Percentiles rank a stretch among this genome's conserved stretches.
Conservation (phyloP, 2,329 filamentous ascomycete genomes). For the Teratosphaeria pseudoeucalypti region DNA sequence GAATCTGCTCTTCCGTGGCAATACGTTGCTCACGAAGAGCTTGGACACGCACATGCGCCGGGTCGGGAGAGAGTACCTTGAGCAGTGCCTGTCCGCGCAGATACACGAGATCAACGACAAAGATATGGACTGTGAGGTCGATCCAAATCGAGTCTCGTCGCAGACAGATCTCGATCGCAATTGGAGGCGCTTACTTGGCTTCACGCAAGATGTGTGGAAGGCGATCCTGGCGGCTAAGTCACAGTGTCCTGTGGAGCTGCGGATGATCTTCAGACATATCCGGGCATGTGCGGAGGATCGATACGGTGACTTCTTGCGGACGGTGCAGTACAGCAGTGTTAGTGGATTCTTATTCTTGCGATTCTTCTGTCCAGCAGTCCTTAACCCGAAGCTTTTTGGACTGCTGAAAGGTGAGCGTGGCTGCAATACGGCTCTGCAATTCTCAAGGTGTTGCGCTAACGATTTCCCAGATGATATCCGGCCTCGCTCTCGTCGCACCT, state of each 20-base stretch:
- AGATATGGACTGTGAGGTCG: slow-evolving; percentile 89
- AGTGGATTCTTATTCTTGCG: slow-evolving; percentile 89
- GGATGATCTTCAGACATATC: slow-evolving; percentile 81
- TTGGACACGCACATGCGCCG: slow-evolving; percentile 94
- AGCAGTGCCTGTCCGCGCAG: slow-evolving; percentile 76
- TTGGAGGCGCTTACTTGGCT: slow-evolving; percentile 64
- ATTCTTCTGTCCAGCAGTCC: slow-evolving; percentile 91
- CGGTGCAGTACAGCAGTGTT: slow-evolving; percentile 85
- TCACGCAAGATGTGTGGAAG: slow-evolving; percentile 78
- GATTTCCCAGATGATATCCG: slow-evolving; percentile 63
- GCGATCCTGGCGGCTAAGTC: slow-evolving; percentile 65
- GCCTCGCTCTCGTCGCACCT: slow-evolving; percentile 69
- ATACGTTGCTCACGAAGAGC: slow-evolving; percentile 85
- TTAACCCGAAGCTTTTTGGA: slow-evolving; percentile 90
- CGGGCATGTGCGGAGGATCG: slow-evolving; percentile 86
- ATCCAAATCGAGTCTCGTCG: slow-evolving; percentile 64
- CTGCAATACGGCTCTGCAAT: neutral
- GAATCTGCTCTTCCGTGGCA: slow-evolving; percentile 89
- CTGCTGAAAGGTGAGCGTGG: slow-evolving; percentile 55
- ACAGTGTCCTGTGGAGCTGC: slow-evolving; percentile 68
- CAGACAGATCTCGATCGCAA: slow-evolving; percentile 68
- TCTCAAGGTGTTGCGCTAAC: neutral
- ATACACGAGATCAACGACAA: slow-evolving; percentile 81
- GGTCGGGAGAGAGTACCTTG: slow-evolving; percentile 83
- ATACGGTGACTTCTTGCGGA: slow-evolving; percentile 84